Conservation (phyloP, 331 rosid genomes). For the Arachis monticola region DNA sequence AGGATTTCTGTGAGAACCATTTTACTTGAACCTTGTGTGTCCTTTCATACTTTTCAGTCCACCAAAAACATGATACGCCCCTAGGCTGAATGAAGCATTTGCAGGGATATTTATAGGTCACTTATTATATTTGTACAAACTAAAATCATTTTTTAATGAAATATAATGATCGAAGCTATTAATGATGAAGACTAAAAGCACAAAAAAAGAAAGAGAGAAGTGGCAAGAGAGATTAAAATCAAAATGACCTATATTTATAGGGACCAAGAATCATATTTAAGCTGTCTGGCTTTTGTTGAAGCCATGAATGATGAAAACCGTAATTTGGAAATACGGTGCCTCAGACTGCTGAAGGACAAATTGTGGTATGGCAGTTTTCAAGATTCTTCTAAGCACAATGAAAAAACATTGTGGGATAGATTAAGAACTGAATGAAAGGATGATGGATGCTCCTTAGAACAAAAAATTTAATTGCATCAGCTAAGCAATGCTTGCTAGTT, state of each 20-base stretch:
- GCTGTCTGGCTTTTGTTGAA: background rate
- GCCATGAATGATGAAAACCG: background rate
- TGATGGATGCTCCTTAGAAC: conserved; percentile 3
- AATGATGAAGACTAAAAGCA: too few relatives aligned
- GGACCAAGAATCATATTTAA: too few relatives aligned
- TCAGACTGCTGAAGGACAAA: background rate
- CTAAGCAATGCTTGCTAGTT: conserved; percentile 6
- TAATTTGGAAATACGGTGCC: background rate
- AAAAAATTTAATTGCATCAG: background rate
- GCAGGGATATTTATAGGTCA: too few relatives aligned
- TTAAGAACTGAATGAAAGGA: background rate
- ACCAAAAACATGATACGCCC: too few relatives aligned
- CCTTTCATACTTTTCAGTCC: too few relatives aligned
- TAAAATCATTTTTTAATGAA: too few relatives aligned
- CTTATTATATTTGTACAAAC: too few relatives aligned
- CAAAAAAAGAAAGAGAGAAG: too few relatives aligned
- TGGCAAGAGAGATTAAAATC: too few relatives aligned
- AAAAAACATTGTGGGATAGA: background rate
- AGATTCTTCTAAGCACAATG: background rate
- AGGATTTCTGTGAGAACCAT: conserved; percentile 2
- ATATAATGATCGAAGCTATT: too few relatives aligned
- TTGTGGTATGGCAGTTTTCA: background rate
- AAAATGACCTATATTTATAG: too few relatives aligned
- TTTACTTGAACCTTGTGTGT: conserved; percentile 16
- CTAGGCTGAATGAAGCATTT: too few relatives aligned